Conservation (phyloP, 2,329 filamentous ascomycete genomes). For the Aspergillus sp. region DNA sequence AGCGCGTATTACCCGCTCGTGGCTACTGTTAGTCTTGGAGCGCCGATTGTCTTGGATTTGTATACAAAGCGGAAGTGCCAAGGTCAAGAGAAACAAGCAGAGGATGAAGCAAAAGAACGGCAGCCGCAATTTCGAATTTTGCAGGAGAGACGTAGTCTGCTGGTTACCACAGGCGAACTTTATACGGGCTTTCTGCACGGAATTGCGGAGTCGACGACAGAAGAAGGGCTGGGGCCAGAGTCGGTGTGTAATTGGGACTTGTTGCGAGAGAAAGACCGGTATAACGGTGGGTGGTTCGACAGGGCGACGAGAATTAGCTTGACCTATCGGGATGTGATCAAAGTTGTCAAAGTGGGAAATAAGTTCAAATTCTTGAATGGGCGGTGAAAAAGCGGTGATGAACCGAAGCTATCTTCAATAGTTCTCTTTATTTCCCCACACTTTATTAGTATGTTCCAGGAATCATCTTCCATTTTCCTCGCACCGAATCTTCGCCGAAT, state of each 20-base stretch:
- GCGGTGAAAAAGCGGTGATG: conserved; percentile 17
- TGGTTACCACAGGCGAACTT: conserved; percentile 49
- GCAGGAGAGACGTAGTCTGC: conserved; percentile 72
- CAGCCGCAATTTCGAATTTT: conserved; percentile 54
- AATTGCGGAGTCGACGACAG: conserved; percentile 50
- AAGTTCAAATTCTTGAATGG: conserved; percentile 52
- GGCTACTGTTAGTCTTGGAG: conserved; percentile 81
- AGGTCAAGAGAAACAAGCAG: neutral
- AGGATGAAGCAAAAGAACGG: conserved; percentile 10
- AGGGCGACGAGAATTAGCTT: conserved; percentile 52
- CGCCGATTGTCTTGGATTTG: conserved; percentile 70
- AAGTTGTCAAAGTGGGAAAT: conserved; percentile 66
- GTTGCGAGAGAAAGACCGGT: conserved; percentile 38
- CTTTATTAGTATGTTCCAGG: conserved; percentile 42
- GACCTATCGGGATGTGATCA: conserved; percentile 76
- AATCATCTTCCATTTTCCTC: conserved; percentile 66
- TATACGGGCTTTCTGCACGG: conserved; percentile 56
- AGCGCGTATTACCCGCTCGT: conserved; percentile 79
- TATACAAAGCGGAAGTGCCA: conserved; percentile 47
- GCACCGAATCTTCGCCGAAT: conserved; percentile 62
- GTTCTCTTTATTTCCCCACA: neutral
- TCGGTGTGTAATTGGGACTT: conserved; percentile 53
- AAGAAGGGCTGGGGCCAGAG: conserved; percentile 54
- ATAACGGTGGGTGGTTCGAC: conserved; percentile 37
- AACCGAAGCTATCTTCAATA: neutral